Base-by-base conservation (phyloP, 2,329 filamentous ascomycete genomes). In the Cladophialophora carrionii region DNA sequence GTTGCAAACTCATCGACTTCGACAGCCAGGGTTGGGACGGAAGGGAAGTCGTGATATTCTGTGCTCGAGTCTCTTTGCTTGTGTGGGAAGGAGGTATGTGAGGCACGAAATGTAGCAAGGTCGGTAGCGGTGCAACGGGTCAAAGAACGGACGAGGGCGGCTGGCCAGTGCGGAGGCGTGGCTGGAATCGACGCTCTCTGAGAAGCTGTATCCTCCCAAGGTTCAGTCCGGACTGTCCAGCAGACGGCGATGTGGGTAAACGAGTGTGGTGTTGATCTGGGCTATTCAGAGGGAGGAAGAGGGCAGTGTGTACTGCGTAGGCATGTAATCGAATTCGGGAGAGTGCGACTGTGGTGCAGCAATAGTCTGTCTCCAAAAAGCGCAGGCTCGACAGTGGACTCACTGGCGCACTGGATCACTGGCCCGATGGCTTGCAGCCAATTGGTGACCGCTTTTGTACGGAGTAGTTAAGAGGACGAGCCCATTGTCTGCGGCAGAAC, bases 61-160 rank as follows among this genome's bases (percentile, higher is more conserved):
- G 10, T 34, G 26, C 26, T 51, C 17, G 32, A 58, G 55, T 57
- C 22, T 46, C 29, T 43, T 54, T 26, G 32, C 29, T 26, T 63
- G 46, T 46, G 34, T 29, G 31, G 34, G 49, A 31, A 41, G 9
- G 24, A 55, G 32, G 46, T 54, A 60, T 56, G 57, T 68, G 66
- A 68, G 57, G 63, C 66, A 66, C 46, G 22, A 68, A 59, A 57
- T 64, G 66, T 66, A 61, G 53, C 51, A 64, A 41, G 57, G 57
- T 62, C 20, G 57, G 46, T 34, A 48, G 31, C 57, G 46, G 43
- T 61, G 61, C 57, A 54, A 62, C 61, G 22, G 54, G 57, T 61
- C 63, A 66, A 64, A 61, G 66, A 66, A 61, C 55, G 65, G 62
- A 63, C 56, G 62, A 61, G 53, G 46, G 48, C 34, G 24, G 32